phyloP scores from a whole-genome alignment of 768 basidiomycete genomes.

The Russula olivacea region DNA sequence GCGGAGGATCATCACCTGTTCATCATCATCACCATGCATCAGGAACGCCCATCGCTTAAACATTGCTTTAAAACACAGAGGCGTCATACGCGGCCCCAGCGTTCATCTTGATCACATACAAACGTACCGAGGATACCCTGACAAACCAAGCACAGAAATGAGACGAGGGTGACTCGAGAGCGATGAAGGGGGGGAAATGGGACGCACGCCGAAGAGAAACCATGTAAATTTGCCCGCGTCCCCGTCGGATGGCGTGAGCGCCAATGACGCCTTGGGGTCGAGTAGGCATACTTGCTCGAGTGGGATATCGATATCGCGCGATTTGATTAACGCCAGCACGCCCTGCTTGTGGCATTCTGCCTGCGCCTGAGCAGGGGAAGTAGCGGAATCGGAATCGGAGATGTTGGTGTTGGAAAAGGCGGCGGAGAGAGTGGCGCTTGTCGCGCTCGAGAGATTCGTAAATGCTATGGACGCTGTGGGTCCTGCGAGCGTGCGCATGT shows the following conservation, averaged over 20 bases:
- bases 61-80: too few species aligned
- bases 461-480: conserved; percentile 63
- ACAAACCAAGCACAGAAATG: neutral
- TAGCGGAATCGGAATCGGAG: conserved; percentile 20
- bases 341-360: conserved; percentile 43
- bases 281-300: conserved; percentile 77
- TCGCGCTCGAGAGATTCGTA: conserved; percentile 77
- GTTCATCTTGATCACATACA: neutral
- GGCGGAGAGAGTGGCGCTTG: conserved; percentile 47
- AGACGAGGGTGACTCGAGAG: too few species aligned
- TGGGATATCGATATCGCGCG: conserved; percentile 34
- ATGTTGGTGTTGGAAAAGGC: conserved; percentile 28
- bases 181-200: neutral
- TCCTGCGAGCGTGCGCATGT: conserved; percentile 32
- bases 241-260: conserved; percentile 70
- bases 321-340: conserved; percentile 55
- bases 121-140: conserved; percentile 2
- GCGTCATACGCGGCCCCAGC: neutral
- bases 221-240: conserved; percentile 56
- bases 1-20: conserved; percentile 89
- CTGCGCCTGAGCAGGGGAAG: neutral
- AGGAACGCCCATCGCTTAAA: neutral
- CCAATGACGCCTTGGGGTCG: conserved; percentile 79
- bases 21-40: neutral
- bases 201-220: conserved; percentile 87